Conservation (phyloP, 495 filamentous ascomycete species). For the Haplographium delicatum region DNA sequence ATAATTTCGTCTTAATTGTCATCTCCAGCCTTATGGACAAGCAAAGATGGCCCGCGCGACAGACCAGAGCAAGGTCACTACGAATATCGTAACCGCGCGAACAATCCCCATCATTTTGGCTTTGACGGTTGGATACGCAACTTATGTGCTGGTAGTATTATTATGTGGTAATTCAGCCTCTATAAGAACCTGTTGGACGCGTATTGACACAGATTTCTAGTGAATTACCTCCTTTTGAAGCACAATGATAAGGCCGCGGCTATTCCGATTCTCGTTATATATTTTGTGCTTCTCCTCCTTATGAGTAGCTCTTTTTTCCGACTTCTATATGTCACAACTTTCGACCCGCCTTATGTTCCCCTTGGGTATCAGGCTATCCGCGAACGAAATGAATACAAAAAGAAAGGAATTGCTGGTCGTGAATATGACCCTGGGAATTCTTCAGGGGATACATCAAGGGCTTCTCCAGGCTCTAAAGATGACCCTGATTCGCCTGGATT, state of each 20-base stretch:
- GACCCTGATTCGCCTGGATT: constrained; percentile 44
- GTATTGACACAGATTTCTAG: not conserved
- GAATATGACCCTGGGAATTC: constrained; percentile 17
- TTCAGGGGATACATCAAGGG: constrained; percentile 8
- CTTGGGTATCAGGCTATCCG: constrained; percentile 43
- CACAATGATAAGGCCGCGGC: constrained; percentile 43
- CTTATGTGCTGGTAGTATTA: constrained; percentile 54
- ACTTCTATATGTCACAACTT: constrained; percentile 55
- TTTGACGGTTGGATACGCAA: constrained; percentile 54
- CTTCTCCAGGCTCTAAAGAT: constrained; percentile 14
- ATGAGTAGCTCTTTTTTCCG: constrained; percentile 65
- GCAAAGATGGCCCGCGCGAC: constrained; percentile 8
- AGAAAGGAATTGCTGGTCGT: constrained; percentile 18
- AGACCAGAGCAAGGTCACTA: constrained; percentile 29
- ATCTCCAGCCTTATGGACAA: constrained; percentile 1
- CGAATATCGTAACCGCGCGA: constrained; percentile 48
- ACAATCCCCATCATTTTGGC: constrained; percentile 55
- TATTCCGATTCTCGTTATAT: constrained; percentile 62
- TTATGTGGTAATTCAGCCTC: constrained; percentile 45
- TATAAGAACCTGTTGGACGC: not conserved
- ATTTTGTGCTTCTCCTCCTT: constrained; percentile 61
- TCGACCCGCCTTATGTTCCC: constrained; percentile 65
- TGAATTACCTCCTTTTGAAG: constrained; percentile 22
- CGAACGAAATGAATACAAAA: constrained; percentile 15
- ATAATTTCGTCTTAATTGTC: not conserved